Percentiles rank a stretch among this genome's conserved stretches.
Evolutionary conservation across 495 filamentous ascomycete species (phyloP).

Genomic region (Penicillium paradoxum): DNA sequence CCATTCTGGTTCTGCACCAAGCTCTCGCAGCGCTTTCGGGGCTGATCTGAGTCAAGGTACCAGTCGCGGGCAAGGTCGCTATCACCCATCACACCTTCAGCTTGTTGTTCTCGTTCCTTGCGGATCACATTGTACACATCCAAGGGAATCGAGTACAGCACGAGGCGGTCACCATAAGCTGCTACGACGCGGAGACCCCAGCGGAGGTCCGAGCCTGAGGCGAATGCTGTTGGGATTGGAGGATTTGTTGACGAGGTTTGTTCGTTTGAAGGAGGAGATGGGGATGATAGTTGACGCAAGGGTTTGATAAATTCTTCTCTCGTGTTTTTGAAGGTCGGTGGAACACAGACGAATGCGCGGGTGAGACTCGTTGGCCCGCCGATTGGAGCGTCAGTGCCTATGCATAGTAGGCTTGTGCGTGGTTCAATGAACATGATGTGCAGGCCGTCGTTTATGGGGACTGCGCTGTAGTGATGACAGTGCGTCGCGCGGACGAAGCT

Average conservation of each 20-base stretch:
- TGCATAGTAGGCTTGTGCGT: constrained; percentile 51
- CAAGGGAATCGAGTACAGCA: constrained; percentile 59
- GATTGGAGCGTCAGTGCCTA: constrained; percentile 63
- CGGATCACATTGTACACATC: constrained; percentile 52
- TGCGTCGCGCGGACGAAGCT: constrained; percentile 37
- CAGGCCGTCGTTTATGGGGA: constrained; percentile 64
- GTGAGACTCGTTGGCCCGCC: constrained; percentile 48
- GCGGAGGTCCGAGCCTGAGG: constrained; percentile 52
- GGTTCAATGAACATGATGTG: constrained; percentile 70
- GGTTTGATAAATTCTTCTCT: not conserved
- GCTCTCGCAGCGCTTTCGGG: constrained; percentile 28
- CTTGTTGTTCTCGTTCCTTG: constrained; percentile 34
- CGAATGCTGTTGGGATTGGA: constrained; percentile 47
- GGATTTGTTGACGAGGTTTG: constrained; percentile 34
- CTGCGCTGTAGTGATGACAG: constrained; percentile 62
- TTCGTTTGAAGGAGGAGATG: constrained; percentile 9
- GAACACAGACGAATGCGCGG: constrained; percentile 36
- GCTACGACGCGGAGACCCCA: constrained; percentile 62
- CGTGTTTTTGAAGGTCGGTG: constrained; percentile 25
- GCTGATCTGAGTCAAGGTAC: constrained; percentile 29
- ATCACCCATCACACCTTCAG: constrained; percentile 33
- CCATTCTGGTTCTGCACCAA: constrained; percentile 35
- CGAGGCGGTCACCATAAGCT: constrained; percentile 49
- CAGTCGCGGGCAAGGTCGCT: constrained; percentile 32
- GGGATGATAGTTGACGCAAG: not conserved